Base-by-base conservation (phyloP, 768 basidiomycete genomes). In the Mrakia blollopis region DNA sequence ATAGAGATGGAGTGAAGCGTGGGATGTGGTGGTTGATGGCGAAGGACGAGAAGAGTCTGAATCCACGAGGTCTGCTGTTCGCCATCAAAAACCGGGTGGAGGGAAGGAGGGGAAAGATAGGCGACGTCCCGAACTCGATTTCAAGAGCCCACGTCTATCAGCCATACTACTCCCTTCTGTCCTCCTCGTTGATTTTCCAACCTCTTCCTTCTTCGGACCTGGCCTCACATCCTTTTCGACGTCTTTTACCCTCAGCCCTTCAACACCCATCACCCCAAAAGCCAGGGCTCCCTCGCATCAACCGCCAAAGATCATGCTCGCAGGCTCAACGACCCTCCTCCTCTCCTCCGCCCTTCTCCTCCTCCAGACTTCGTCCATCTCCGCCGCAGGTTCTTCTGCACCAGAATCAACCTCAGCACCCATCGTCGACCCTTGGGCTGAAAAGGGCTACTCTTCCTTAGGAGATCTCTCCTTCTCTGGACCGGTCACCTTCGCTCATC, bases 401-500 rank as follows among this genome's bases (percentile, higher is more conserved):
- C n/a, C n/a, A n/a, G n/a, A n/a, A n/a, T n/a, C 47, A 2, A 18
- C 25, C 13, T 57, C 57, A 28, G 25, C 8, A 57, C 57, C 57
- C 5, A 28, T 57, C 57, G 57, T 57, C 25, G 57, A 71, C 50
- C 60, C 67, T 18, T 78, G 69, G 50, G 21, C 52, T 50, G 74
- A 77, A 30, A 92, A 91, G 82, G 47, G 47, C 14, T 94, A 92
- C 79, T 92, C 91, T n/a, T 81, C 83, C 13, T 90, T 91, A 79
- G 85, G 87, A 28, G 92, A 94, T 83, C 88, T 90, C 60, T 83
- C 86, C 7, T 95, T 92, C 85, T 89, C 91, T 9, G 93, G 94
- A 0, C 90, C 92, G 41, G 86, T 91, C 23, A 87, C 91, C 0
- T 96, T 95, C 85, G 91, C 92, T 28, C 93, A 93, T 80, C 85